Evolutionary conservation across 2,329 filamentous ascomycete species (phyloP), one percentile per base, ranked within the genome.

Genomic region (Neofusicoccum laricinum): DNA sequence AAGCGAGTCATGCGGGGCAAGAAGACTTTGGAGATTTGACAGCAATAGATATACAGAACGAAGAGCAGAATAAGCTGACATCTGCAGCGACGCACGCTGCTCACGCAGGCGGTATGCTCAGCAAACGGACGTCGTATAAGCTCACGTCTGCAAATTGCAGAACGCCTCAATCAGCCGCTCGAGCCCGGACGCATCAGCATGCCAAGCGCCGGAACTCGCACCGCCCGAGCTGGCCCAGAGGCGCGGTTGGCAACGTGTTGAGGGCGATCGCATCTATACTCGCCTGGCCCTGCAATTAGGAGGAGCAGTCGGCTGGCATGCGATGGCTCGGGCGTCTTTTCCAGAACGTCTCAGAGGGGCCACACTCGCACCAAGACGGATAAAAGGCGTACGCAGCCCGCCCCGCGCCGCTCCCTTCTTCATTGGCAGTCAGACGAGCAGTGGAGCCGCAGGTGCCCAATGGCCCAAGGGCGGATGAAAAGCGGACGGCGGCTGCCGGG

Each of bases 261-360:
- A 19, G 38, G 38, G 21, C 53, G 53, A 58, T 58, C 53, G 25
- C 14, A 10, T 19, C 38, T 50, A 50, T 50, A 50, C 8, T 12
- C 49, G 49, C 7, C 21, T 38, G 30, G 55, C 40, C 55, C 55
- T 59, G 55, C 55, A 59, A 59, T 59, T 36, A 59, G n/a, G 19
- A 36, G 25, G 25, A 41, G 30, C 21, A 10, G 41, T 59, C 41
- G 55, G 55, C 8, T 48, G 17, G 19, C 17, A 21, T 34, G n/a
- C 40, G 8, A 11, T 21, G 41, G 49, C 49, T 51, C 49, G 49
- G 14, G 49, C 30, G 49, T 19, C 30, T 19, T 19, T 51, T 51
- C 49, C 30, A 51, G 49, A 51, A 51, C 30, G 49, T 38, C n/a
- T 51, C 32, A 51, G 30, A 30, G 32, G 10, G 48, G 30, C 21